Conservation (phyloP, 345 rosid genomes). For the Durio zibethinus region DNA sequence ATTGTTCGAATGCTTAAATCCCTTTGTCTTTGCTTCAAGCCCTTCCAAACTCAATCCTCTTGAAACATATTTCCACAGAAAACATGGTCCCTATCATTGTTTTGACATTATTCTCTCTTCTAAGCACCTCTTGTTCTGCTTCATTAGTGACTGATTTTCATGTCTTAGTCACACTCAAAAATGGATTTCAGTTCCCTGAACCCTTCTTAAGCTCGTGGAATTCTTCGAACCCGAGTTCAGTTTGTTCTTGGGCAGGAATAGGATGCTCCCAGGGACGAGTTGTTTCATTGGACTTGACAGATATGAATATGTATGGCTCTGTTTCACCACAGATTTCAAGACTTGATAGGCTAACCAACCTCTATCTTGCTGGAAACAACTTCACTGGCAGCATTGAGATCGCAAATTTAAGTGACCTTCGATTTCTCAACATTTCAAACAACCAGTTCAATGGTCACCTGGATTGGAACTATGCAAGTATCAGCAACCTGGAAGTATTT, state of each 20-base stretch:
- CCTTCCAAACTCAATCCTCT: conserved; percentile 36
- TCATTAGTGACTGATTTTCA: conserved; percentile 43
- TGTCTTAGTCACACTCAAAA: conserved; percentile 42
- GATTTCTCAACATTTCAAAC: conserved; percentile 49
- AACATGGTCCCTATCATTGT: conserved; percentile 53
- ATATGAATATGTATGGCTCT: conserved; percentile 45
- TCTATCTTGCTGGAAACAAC: conserved; percentile 60
- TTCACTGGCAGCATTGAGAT: conserved; percentile 41
- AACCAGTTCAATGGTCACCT: conserved; percentile 48
- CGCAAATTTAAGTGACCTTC: conserved; percentile 38
- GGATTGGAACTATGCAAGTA: conserved; percentile 44
- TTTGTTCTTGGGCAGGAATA: conserved; percentile 64
- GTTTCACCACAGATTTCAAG: conserved; percentile 39
- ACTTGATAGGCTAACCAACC: conserved; percentile 45
- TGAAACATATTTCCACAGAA: conserved; percentile 17
- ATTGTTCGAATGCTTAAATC: conserved; percentile 30
- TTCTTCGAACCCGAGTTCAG: conserved; percentile 39
- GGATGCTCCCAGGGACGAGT: conserved; percentile 45
- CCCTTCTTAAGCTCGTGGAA: conserved; percentile 50
- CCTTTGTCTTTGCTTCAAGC: conserved; percentile 32
- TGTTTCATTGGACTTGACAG: conserved; percentile 52
- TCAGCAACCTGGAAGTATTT: conserved; percentile 38
- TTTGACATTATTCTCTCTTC: conserved; percentile 37
- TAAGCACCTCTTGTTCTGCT: conserved; percentile 31
- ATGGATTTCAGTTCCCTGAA: conserved; percentile 47